Evolutionary conservation across 371 early-diverging fungal genomes (phyloP), one percentile per base, ranked within the genome.

Genomic region (Mucor indicus): DNA sequence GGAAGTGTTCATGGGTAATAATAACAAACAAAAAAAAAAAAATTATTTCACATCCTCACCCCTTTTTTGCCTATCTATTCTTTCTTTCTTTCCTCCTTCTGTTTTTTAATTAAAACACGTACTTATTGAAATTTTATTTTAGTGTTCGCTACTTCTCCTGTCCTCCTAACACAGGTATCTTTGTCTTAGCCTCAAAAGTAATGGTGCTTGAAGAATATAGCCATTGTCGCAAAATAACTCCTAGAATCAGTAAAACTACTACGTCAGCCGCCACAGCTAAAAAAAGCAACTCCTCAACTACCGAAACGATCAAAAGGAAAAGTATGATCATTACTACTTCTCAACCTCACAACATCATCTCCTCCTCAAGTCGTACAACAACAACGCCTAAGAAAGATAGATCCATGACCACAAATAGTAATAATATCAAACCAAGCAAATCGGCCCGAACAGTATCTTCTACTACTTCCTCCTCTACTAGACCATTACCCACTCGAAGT

Each of bases 1-100:
- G 92, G 92, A n/a, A 69, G 71, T 33, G 80, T 86, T 49, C 72
- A 74, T 42, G 91, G 89, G 79, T 80, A 72, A 60, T 69, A 45
- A 22, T 41, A 29, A 22, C 20, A 41, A 45, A 41, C 21, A 40
- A 31, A 52, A 23, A 39, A n/a, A 32, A 30, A n/a, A n/a, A n/a
- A n/a, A n/a, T n/a, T n/a, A n/a, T n/a, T n/a, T n/a, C n/a, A n/a
- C n/a, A n/a, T n/a, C n/a, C n/a, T n/a, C n/a, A n/a, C n/a, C n/a
- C n/a, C n/a, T n/a, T 12, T 20, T 38, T 39, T 25, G 30, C 17
- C 20, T 15, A 33, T 35, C 33, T 22, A 41, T 22, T 43, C 5
- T 44, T 23, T 37, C 27, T 41, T 32, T 25, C 15, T 51, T 20
- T n/a, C n/a, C n/a, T n/a, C n/a, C n/a, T n/a, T 35, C 21, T 40